Evolutionary conservation across 169 alveolate species (phyloP), one percentile per base, ranked within the genome.

Genomic region (Plasmodium inui): DNA sequence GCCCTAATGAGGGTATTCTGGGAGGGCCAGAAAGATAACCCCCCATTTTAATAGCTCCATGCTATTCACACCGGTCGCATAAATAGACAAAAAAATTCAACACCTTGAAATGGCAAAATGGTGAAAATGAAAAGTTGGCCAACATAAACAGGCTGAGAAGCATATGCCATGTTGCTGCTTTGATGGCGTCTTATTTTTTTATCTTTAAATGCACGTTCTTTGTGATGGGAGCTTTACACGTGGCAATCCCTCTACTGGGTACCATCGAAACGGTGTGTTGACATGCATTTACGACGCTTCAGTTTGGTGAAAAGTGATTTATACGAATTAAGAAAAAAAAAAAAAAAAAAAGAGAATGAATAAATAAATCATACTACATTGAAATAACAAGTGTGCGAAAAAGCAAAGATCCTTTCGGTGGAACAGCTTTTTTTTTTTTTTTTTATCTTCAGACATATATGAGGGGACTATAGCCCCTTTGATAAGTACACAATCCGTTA

Each of bases 321-420:
- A 6, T 9, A 41, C 53, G 14, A 0, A 9, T 41, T 1, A 14
- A 72, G 72, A 61, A 83, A 28, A 83, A 39, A 83, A 46, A 81
- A 46, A 46, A 81, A n/a, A n/a, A 14, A 72, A 84, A 61, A 83
- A 28, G 70, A 39, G 70, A 46, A 81, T 26, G 22, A 81, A 50
- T 4, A 41, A 30, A 2, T 82, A n/a, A 82, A 82, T 6, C 70
- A 50, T 82, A 10, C 41, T 37, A 61, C 76, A 61, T 19, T 5
- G 76, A 8, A 61, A 26, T 61, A 61, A 57, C 30, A 22, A 22
- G 32, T 22, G 34, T 61, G 76, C 34, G 34, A 55, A 55, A 55
- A 55, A n/a, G 72, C 6, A 19, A 55, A 19, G 37, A 61, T 12
- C 57, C 57, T 19, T 61, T 61, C 34, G 34, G 32, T 61, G 34